Percentiles rank a stretch among this genome's conserved stretches.
phyloP scores from a whole-genome alignment of 139 green algal genomes.

The Chlorella sp. region DNA sequence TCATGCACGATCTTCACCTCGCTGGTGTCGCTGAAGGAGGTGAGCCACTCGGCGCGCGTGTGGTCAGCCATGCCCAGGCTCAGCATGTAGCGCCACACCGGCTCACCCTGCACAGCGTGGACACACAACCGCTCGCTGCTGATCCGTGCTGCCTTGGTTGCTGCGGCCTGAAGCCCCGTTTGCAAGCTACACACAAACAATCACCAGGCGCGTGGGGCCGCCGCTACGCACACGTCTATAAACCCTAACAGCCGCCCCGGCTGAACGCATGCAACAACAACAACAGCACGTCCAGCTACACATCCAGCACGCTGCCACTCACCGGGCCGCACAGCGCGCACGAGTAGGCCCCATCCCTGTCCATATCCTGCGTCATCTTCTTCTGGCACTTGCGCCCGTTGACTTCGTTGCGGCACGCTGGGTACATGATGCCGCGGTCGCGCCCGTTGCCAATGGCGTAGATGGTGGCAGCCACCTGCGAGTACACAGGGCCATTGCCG shows the following conservation, averaged over 20 bases:
- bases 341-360: background rate
- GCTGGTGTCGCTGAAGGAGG: constrained; percentile 50
- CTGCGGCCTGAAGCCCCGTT: background rate
- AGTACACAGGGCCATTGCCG: background rate
- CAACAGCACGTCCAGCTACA: no score
- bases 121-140: no score
- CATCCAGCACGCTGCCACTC: background rate
- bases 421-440: constrained; percentile 44
- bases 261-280: no score
- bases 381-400: constrained; percentile 69
- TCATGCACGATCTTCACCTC: constrained; percentile 36
- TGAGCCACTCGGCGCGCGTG: constrained; percentile 46
- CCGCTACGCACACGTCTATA: no score
- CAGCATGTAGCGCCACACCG: constrained; percentile 43
- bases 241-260: no score
- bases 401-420: constrained; percentile 46
- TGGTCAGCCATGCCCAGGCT: constrained; percentile 40
- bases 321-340: background rate
- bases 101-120: constrained; percentile 11
- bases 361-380: constrained; percentile 50
- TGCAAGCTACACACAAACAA: no score
- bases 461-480: constrained; percentile 39
- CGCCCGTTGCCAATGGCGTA: constrained; percentile 31
- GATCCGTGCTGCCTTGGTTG: no score
- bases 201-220: no score